These are phyloP conservation scores for Vicia sativa DNA, from an alignment of 306 rosid genomes.

Conservation along the genomic window DNA sequence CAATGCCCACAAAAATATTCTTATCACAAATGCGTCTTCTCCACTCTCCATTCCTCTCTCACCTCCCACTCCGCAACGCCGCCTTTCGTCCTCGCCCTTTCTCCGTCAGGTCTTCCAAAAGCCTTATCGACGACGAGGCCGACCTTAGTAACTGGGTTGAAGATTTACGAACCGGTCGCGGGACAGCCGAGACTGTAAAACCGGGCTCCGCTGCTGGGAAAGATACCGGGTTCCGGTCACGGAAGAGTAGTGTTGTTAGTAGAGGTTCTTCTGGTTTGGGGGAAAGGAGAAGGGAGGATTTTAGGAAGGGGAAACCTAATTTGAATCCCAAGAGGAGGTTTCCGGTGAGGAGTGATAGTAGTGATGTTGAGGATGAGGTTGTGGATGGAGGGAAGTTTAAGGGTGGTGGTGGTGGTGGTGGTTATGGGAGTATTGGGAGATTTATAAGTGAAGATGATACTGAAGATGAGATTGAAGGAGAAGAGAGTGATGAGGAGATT, in stretches of 20 bases:
- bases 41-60: conserved; percentile 49
- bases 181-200: background rate
- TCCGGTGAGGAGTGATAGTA: conserved; percentile 46
- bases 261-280: conserved; percentile 46
- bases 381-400: conserved; percentile 34
- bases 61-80: conserved; percentile 41
- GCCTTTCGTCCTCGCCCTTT: conserved; percentile 40
- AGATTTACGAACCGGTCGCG: conserved; percentile 50
- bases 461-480: conserved; percentile 3
- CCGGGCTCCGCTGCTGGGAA: background rate
- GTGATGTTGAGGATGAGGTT: conserved; percentile 32
- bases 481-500: conserved; percentile 37
- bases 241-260: conserved; percentile 23
- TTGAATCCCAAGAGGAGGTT: conserved; percentile 33
- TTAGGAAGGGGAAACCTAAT: conserved; percentile 42
- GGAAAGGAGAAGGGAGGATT: conserved; percentile 50
- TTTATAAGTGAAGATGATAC: background rate
- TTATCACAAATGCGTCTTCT: conserved; percentile 67
- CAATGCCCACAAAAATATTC: conserved; percentile 58
- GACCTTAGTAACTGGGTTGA: conserved; percentile 88
- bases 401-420: background rate
- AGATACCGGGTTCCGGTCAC: background rate
- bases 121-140: conserved; percentile 79
- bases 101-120: conserved; percentile 53
- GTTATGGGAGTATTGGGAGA: background rate